Conservation (phyloP, 2,329 filamentous ascomycete species). For the Trichoderma pleuroti region DNA sequence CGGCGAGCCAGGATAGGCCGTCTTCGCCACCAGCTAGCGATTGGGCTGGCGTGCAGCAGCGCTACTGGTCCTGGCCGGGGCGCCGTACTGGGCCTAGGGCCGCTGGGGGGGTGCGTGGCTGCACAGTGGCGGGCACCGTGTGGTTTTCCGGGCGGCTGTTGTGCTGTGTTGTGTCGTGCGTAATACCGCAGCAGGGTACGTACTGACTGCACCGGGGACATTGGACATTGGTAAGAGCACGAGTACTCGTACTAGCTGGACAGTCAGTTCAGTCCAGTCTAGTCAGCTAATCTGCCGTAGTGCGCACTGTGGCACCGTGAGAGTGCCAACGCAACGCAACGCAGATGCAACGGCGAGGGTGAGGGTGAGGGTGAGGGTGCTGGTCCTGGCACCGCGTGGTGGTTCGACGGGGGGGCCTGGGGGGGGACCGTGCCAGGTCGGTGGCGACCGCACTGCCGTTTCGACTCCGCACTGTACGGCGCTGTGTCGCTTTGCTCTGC, state of each 20-base stretch:
- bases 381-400: not conserved
- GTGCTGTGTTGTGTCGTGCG: not conserved
- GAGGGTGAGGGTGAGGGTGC: no score
- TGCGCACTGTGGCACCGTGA: slow-evolving; percentile 3
- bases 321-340: slow-evolving; percentile 4
- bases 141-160: not conserved
- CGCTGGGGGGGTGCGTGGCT: not conserved
- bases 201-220: no score
- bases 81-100: slow-evolving; percentile 2
- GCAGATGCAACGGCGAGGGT: not conserved
- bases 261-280: not conserved
- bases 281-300: not conserved
- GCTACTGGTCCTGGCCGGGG: slow-evolving; percentile 21
- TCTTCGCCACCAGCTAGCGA: slow-evolving; percentile 34
- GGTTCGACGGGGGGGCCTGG: not conserved
- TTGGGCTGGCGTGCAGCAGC: slow-evolving; percentile 28
- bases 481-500: not conserved
- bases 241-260: no score
- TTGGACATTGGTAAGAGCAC: not conserved
- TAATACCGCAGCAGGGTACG: not conserved
- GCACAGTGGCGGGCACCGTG: not conserved
- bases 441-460: not conserved
- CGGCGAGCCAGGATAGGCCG: slow-evolving; percentile 25
- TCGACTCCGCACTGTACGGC: not conserved
- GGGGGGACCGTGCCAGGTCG: not conserved